Conservation (phyloP, 371 early-diverging fungal species). For the Thermomucor indicae-seudaticae region DNA sequence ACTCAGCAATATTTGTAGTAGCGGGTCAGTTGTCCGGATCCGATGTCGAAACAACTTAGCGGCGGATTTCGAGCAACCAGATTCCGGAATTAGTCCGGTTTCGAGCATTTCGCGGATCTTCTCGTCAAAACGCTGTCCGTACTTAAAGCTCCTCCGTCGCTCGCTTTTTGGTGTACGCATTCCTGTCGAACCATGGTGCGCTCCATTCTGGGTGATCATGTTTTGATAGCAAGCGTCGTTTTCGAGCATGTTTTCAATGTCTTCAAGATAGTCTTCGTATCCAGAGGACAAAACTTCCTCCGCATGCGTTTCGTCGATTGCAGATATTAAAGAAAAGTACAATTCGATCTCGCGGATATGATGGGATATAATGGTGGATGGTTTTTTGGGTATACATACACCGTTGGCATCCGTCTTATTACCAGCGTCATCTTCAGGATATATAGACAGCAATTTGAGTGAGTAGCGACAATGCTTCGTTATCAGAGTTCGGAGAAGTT, state of each 20-base stretch:
- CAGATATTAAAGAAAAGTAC: conserved; percentile 66
- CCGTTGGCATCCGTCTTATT: conserved; percentile 11
- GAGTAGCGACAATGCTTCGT: conserved; percentile 74
- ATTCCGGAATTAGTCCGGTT: conserved; percentile 7
- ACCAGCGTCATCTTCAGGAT: conserved; percentile 43
- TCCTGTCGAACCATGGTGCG: conserved; percentile 11
- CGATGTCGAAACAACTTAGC: conserved; percentile 41
- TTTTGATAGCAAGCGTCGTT: conserved; percentile 56
- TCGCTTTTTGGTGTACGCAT: conserved; percentile 28
- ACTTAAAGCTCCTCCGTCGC: conserved; percentile 57
- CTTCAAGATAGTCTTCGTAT: conserved; percentile 76
- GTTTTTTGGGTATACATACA: conserved; percentile 1
- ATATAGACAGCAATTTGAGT: conserved; percentile 64
- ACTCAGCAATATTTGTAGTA: conserved; percentile 60
- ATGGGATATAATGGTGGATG: conserved; percentile 50
- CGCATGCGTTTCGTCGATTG: conserved; percentile 52
- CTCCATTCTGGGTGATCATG: conserved; percentile 21
- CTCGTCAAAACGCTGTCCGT: conserved; percentile 48
- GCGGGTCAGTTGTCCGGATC: conserved; percentile 56
- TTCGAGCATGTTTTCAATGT: conserved; percentile 66
- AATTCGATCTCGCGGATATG: conserved; percentile 66
- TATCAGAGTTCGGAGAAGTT: conserved; percentile 74
- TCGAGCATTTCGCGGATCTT: conserved; percentile 10
- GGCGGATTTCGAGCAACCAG: not conserved
- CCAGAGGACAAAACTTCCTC: conserved; percentile 56